phyloP scores from a whole-genome alignment of 257 asterid genomes.

The Agastache rugosa region DNA sequence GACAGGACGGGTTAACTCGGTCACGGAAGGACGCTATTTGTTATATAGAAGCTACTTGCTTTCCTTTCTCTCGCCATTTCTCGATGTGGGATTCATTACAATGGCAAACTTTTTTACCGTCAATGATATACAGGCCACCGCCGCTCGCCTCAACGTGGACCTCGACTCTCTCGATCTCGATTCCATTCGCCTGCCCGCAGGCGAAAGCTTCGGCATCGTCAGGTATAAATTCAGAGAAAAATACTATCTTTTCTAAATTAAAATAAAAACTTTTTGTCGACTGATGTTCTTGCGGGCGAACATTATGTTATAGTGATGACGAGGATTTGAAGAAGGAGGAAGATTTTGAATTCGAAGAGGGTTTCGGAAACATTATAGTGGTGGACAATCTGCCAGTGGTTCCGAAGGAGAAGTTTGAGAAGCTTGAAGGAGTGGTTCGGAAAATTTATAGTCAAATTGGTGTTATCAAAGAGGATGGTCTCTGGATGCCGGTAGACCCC shows the following conservation, averaged over 20 bases:
- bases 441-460: constrained; percentile 88
- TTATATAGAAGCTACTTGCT: background rate
- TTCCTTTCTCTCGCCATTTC: background rate
- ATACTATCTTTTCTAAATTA: background rate
- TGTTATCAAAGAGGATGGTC: constrained; percentile 75
- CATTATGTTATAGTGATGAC: constrained; percentile 63
- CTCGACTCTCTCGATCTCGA: constrained; percentile 65
- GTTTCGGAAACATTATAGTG: constrained; percentile 78
- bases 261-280: background rate
- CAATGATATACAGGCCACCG: constrained; percentile 59
- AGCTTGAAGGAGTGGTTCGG: constrained; percentile 79
- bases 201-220: constrained; percentile 67
- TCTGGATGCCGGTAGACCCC: constrained; percentile 86
- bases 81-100: constrained; percentile 33
- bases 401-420: constrained; percentile 75
- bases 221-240: constrained; percentile 50
- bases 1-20: constrained; percentile 56
- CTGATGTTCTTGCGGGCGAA: background rate
- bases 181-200: constrained; percentile 70
- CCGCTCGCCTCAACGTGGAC: constrained; percentile 60
- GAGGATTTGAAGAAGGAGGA: constrained; percentile 76
- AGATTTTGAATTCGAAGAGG: constrained; percentile 71
- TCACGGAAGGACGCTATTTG: rapidly evolving
- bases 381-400: constrained; percentile 92
- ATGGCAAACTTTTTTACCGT: too few species aligned